phyloP scores from a whole-genome alignment of 2,329 filamentous ascomycete genomes.

The Alternaria infectoria region DNA sequence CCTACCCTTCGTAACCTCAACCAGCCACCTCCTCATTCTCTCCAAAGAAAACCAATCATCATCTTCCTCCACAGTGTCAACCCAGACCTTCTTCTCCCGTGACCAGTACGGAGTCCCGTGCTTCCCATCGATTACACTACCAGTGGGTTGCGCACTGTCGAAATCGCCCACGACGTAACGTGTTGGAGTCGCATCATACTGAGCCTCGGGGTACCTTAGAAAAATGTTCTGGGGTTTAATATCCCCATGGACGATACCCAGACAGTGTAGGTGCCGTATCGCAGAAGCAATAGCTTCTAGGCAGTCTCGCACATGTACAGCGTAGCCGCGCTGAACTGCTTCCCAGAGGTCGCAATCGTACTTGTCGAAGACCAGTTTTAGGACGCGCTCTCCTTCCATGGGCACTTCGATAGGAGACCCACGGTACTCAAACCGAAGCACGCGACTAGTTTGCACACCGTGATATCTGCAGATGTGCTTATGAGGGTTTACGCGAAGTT shows the following conservation, averaged over 20 bases:
- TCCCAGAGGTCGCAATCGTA: not conserved
- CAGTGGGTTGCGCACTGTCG: not conserved
- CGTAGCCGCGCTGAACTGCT: not conserved
- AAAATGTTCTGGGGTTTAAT: not conserved
- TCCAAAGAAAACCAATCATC: constrained; percentile 10
- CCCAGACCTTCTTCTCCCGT: not conserved
- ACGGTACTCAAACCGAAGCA: not conserved
- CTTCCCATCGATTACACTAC: not conserved
- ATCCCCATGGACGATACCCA: not conserved
- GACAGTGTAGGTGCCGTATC: not conserved
- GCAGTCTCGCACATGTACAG: not conserved
- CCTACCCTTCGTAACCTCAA: not conserved
- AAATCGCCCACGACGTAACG: constrained; percentile 1
- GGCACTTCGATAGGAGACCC: not conserved
- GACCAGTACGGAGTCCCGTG: not conserved
- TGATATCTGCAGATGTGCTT: not conserved
- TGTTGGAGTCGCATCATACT: not conserved
- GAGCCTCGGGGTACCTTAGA: not conserved
- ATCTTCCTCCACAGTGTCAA: not conserved
- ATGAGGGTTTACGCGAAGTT: not conserved
- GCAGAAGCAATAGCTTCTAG: not conserved
- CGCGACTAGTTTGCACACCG: not conserved
- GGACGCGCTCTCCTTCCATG: not conserved
- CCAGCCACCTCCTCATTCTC: not conserved
- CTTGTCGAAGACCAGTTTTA: not conserved